phyloP scores from a whole-genome alignment of 1,284 basidiomycete genomes.

The Gymnopus androsaceus region DNA sequence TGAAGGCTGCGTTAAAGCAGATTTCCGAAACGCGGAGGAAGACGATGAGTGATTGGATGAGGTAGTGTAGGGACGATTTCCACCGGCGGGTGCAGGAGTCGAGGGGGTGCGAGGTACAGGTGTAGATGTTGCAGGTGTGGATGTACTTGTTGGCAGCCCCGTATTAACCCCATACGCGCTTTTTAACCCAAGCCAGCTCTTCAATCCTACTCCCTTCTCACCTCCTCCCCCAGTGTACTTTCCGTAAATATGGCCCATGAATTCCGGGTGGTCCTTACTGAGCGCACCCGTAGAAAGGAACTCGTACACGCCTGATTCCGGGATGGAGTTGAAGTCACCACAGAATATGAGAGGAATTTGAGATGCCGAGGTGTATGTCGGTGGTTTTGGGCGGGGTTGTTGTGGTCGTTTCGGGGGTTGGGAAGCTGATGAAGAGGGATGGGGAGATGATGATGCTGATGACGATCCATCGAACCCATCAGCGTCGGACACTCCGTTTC shows the following conservation, averaged over 20 bases:
- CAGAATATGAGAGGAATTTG: slow-evolving; percentile 93
- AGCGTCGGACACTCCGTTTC: too few relatives aligned
- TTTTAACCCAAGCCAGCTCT: slow-evolving; percentile 81
- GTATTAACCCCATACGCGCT: slow-evolving; percentile 67
- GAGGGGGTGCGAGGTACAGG: neutral
- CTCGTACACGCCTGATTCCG: slow-evolving; percentile 90
- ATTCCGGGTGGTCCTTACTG: slow-evolving; percentile 84
- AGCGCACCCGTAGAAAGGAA: slow-evolving; percentile 79
- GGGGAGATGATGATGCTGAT: neutral
- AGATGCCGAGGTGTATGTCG: slow-evolving; percentile 76
- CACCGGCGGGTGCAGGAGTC: neutral
- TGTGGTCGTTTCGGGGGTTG: slow-evolving; percentile 28
- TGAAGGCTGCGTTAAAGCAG: slow-evolving; percentile 16
- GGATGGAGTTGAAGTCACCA: slow-evolving; percentile 94
- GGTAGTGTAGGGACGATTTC: neutral
- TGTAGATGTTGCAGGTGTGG: neutral
- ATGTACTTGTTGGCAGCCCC: slow-evolving; percentile 19
- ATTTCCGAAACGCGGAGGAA: neutral
- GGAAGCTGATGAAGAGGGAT: slow-evolving; percentile 22
- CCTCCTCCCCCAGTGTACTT: slow-evolving; percentile 91
- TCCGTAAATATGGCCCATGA: slow-evolving; percentile 91
- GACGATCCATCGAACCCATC: neutral
- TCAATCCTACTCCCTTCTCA: slow-evolving; percentile 79
- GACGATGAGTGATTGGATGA: neutral
- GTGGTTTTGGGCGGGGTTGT: slow-evolving; percentile 50